Evolutionary conservation across 345 rosid species (phyloP), one percentile per base, ranked within the genome.

Genomic region (Psidium friedrichsthalianum): DNA sequence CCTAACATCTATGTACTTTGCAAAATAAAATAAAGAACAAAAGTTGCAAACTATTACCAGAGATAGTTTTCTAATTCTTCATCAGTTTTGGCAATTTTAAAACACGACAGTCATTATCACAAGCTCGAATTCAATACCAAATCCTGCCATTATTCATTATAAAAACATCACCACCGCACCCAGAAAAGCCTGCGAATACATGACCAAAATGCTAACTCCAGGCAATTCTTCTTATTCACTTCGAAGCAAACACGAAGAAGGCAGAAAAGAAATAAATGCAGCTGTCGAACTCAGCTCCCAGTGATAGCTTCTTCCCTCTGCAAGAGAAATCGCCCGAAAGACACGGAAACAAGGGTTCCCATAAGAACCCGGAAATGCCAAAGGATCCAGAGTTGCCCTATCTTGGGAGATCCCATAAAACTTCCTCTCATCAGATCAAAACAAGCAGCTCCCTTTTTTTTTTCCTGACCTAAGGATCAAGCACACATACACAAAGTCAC

Each of bases 301-400:
- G 4, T 11, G 78, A 47, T 18, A 8, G 78, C 47, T 32, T 69
- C 78, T 32, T 69, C 78, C 78, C 78, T 69, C 44, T 5, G 25
- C 78, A 2, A 32, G n/a, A 20, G 82, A 57, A 58, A 86, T 87
- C 85, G 25, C 58, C 29, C 20, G 85, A 22, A 76, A 25, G 82
- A 55, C 47, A 56, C 61, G 6, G 54, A 76, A 84, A 76, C 58
- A 36, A 81, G 78, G 84, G 47, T 64, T 76, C 82, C 27, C 84
- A 84, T 58, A 84, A 84, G 76, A 64, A 81, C 2, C 86, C 47
- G 54, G 85, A 88, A 88, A 89, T 93, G 95, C 93, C 95, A 93
- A 93, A 91, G 93, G 92, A 90, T 90, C 84, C 90, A 93, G 89
- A 32, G 91, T 89, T 93, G 93, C 95, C 95, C 95, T 91, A 59